A percentile compares a stretch with the other conserved stretches of the same genome.
Conservation (phyloP, 1,139 yeast genomes). For the Magnusiomyces paraingens region DNA sequence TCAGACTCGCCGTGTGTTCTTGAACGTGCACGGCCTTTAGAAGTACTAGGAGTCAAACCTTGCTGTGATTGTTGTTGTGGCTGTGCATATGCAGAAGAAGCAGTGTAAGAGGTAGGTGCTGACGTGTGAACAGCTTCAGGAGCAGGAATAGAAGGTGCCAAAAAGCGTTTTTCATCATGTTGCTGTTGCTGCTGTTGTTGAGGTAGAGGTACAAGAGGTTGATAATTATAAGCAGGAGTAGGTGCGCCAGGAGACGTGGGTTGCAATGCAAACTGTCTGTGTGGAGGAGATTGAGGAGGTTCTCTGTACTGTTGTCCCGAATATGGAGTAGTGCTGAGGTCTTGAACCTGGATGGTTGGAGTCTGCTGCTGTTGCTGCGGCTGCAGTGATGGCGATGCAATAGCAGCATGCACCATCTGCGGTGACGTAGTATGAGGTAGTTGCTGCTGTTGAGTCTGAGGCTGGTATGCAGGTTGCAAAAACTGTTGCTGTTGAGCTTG, state of each 20-base stretch:
- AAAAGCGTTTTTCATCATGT: slow-evolving; percentile 10
- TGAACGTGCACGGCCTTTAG: slow-evolving; percentile 22
- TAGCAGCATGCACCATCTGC: too few relatives aligned
- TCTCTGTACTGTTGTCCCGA: neutral
- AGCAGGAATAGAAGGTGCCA: slow-evolving; percentile 14
- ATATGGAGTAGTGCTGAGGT: too few relatives aligned
- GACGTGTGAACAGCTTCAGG: slow-evolving; percentile 17
- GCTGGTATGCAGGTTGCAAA: too few relatives aligned
- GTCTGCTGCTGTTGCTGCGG: too few relatives aligned
- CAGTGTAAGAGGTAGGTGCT: neutral
- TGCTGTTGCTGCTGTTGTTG: slow-evolving; percentile 7
- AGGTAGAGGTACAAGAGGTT: neutral
- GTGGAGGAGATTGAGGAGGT: neutral
- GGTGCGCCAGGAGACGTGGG: neutral
- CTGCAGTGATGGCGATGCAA: too few relatives aligned
- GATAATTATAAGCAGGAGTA: neutral
- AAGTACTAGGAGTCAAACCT: slow-evolving; percentile 16
- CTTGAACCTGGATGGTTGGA: too few relatives aligned
- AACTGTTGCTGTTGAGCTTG: neutral
- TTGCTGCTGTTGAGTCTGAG: too few relatives aligned
- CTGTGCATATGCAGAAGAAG: slow-evolving; percentile 15
- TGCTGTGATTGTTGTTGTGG: slow-evolving; percentile 16
- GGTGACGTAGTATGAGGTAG: too few relatives aligned
- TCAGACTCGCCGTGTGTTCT: slow-evolving; percentile 26
- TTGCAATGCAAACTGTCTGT: neutral